Base-by-base conservation (phyloP, 2,329 filamentous ascomycete species). In the Exutisphaerella laricina region DNA sequence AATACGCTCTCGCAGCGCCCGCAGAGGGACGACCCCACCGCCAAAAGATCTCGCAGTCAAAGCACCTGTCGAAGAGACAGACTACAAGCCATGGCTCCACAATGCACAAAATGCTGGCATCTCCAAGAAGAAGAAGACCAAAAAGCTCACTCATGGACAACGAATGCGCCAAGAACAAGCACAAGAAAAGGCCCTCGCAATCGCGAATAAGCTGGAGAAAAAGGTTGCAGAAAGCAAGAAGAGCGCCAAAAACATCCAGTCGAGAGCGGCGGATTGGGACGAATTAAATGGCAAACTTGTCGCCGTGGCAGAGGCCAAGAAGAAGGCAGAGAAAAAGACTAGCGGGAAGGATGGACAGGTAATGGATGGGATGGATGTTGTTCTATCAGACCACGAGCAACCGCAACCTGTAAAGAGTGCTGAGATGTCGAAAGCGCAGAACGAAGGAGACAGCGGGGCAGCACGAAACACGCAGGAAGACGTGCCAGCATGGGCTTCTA, bases 1-100 rank as follows among this genome's bases (percentile, higher is more conserved):
- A 4, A 65, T 79, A 45, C 84, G 82, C 69, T 89, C 85, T 40
- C 82, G 85, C 52, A 84, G 83, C 45, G 83, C 84, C 29, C 78
- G 84, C 59, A 80, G 85, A 51, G 84, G 80, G 34, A 78, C 79
- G 12, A 84, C 82, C 3, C 82, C 84, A 18, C 73, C 79, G 57
- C 80, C 54, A 68, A 57, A 35, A 33, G 49, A 55, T 42, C 39
- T 53, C 23, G 45, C 41, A 16, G 46, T 41, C 28, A 53, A 38
- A 39, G 70, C 73, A 8, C 77, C 79, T 1, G 50, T 65, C 14
- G 67, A 73, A 32, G 66, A 71, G 5, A 62, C 66, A 45, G 67
- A 74, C 49, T 61, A 69, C 46, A 76, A 80, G 4, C 78, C 80
- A 20, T 80, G 84, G n/a, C 73, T 86, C 13, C 77, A 88, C 29